Evolutionary conservation across 2,329 filamentous ascomycete species (phyloP), one percentile per base, ranked within the genome.

Genomic region (Diplodia sapinea): DNA sequence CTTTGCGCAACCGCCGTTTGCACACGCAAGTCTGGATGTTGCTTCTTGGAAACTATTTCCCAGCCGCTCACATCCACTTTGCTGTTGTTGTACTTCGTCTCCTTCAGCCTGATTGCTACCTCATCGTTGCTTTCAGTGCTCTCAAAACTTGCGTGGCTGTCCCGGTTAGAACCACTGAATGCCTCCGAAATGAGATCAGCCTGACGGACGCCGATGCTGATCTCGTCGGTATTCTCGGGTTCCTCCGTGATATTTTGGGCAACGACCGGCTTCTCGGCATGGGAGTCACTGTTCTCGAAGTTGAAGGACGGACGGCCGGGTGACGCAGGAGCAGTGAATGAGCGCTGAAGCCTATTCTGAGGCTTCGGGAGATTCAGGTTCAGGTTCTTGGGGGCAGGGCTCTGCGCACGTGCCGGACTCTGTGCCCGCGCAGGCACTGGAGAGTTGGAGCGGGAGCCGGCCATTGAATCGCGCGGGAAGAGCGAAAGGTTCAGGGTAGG

Each of bases 391-490:
- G 59, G 47, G 33, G 54, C 54, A 15, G 43, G 43, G 13, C 43
- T 47, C 8, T 47, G 43, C 7, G 43, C n/a, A 23, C n/a, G 54
- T 11, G 54, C 54, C 13, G 59, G 59, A 26, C 57, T 62, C 40
- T 62, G 57, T 33, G 40, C 43, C 6, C 40, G 40, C 11, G 15
- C 57, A 31, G 64, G 47, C 4, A 31, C 64, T 1, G 64, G 64
- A 15, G 64, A 66, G 20, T 43, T 43, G 4, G 52, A 20, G 15
- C 64, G 64, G 6, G 64, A 66, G n/a, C 38, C 40, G 17, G 20
- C 49, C 64, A 66, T 66, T 7, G 65, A 67, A 17, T 59, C 55
- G 43, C 66, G 56, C 23, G 66, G 66, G 29, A 67, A 67, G 3
- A 67, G 38, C 4, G 57, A 67, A 23, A 67, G n/a, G 17, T 38